A percentile compares a stretch with the other conserved stretches of the same genome.
These are phyloP conservation scores for Termitomyces titanicus DNA, from an alignment of 768 basidiomycete genomes.

Conservation along the genomic window DNA sequence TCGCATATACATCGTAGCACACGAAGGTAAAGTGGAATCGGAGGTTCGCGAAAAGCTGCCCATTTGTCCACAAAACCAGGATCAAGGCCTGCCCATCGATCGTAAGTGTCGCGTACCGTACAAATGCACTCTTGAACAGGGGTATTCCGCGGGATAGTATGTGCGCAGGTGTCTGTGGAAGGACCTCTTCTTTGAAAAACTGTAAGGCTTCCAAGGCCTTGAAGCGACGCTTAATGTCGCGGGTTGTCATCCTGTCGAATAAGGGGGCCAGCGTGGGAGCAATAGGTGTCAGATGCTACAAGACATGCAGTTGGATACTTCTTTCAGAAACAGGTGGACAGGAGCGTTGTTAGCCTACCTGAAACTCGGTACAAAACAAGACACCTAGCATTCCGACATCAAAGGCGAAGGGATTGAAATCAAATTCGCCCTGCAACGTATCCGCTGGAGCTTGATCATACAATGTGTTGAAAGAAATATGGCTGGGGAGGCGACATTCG, in stretches of 20 bases:
- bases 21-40: neutral
- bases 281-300: too few relatives aligned
- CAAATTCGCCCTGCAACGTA: conserved; percentile 19
- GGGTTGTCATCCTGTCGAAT: conserved; percentile 23
- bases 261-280: conserved; percentile 17
- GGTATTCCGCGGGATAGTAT: neutral
- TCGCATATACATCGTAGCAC: neutral
- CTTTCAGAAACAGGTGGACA: too few relatives aligned
- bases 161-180: too few relatives aligned
- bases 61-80: conserved; percentile 15
- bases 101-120: too few relatives aligned
- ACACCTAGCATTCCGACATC: conserved; percentile 20
- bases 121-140: neutral
- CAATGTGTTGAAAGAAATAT: neutral
- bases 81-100: conserved; percentile 18
- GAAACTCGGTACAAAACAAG: conserved; percentile 1
- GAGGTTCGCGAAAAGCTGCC: conserved; percentile 15
- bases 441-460: conserved; percentile 6
- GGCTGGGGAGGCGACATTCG: conserved; percentile 10
- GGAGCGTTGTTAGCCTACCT: conserved; percentile 9
- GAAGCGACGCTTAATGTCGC: conserved; percentile 18
- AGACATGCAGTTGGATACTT: too few relatives aligned
- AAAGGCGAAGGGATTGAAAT: conserved; percentile 24
- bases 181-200: conserved; percentile 24
- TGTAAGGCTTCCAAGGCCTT: conserved; percentile 21